Conservation (phyloP, 345 rosid species). For the Physaria fendleri region DNA sequence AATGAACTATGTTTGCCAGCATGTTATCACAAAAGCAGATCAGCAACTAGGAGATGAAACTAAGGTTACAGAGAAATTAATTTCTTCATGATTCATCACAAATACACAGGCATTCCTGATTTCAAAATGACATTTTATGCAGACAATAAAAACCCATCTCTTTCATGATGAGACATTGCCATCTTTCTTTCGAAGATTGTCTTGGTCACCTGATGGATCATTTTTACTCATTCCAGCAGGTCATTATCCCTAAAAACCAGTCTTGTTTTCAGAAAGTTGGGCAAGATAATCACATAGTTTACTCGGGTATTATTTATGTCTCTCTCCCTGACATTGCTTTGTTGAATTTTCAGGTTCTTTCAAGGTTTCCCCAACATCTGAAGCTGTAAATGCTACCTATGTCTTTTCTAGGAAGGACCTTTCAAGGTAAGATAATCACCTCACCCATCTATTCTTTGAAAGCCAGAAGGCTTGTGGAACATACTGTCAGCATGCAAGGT, state of each 20-base stretch:
- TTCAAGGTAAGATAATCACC: conserved; percentile 52
- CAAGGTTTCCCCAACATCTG: conserved; percentile 55
- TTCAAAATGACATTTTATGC: conserved; percentile 22
- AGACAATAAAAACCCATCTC: conserved; percentile 64
- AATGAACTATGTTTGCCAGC: conserved; percentile 67
- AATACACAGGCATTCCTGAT: background rate
- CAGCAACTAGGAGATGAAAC: conserved; percentile 50
- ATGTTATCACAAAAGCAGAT: conserved; percentile 71
- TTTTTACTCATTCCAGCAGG: conserved; percentile 93
- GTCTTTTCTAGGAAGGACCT: conserved; percentile 82
- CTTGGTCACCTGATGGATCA: conserved; percentile 99
- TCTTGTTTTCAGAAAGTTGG: background rate
- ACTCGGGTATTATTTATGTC: background rate
- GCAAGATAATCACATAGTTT: background rate
- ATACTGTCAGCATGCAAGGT: background rate
- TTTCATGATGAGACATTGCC: conserved; percentile 95
- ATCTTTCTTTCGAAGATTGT: conserved; percentile 92
- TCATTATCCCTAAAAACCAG: background rate
- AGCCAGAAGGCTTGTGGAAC: background rate
- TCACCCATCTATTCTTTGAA: conserved; percentile 6
- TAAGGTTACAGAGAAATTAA: conserved; percentile 42
- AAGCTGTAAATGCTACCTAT: conserved; percentile 67
- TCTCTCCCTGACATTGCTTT: background rate
- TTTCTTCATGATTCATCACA: conserved; percentile 15
- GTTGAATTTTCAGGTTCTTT: conserved; percentile 55